Percentiles rank a stretch among this genome's conserved stretches.
These are phyloP conservation scores for Suillus plorans DNA, from an alignment of 768 basidiomycete genomes.

Conservation along the genomic window DNA sequence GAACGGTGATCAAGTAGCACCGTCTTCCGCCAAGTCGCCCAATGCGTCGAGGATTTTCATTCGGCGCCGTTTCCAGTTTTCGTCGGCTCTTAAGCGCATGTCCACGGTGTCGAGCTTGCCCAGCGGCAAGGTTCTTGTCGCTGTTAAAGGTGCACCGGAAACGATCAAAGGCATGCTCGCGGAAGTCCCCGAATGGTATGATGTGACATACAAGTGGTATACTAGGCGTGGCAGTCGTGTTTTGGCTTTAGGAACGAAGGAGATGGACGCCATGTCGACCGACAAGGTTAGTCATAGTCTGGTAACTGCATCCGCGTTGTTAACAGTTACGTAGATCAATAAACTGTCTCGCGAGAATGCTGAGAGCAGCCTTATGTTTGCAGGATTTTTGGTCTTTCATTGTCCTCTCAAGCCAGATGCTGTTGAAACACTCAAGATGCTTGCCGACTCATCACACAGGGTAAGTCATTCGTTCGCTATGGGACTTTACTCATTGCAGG, in stretches of 20 bases:
- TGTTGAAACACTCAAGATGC: slow-evolving; percentile 86
- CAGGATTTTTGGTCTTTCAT: slow-evolving; percentile 98
- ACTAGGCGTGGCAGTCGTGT: slow-evolving; percentile 93
- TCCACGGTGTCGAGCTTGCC: slow-evolving; percentile 78
- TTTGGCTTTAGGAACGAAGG: slow-evolving; percentile 86
- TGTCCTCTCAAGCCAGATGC: slow-evolving; percentile 96
- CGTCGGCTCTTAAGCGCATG: slow-evolving; percentile 97
- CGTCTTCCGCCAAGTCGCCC: slow-evolving; percentile 48
- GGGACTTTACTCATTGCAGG: neutral
- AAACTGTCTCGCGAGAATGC: slow-evolving; percentile 80
- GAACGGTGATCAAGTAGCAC: slow-evolving; percentile 73
- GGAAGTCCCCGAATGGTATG: slow-evolving; percentile 74
- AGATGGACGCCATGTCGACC: slow-evolving; percentile 64
- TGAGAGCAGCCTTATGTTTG: slow-evolving; percentile 78
- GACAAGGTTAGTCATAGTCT: slow-evolving; percentile 57
- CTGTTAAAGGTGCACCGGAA: slow-evolving; percentile 97
- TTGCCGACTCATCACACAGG: slow-evolving; percentile 93
- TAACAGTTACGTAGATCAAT: slow-evolving; percentile 62
- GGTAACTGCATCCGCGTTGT: neutral
- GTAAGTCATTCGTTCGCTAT: slow-evolving; percentile 46
- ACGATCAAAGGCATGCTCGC: slow-evolving; percentile 89
- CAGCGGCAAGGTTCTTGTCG: slow-evolving; percentile 57
- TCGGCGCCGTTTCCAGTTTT: slow-evolving; percentile 95
- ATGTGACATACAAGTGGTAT: slow-evolving; percentile 93
- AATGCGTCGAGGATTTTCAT: slow-evolving; percentile 67